phyloP scores from a whole-genome alignment of 2,329 filamentous ascomycete species.

The Epichloe gansuensis region DNA sequence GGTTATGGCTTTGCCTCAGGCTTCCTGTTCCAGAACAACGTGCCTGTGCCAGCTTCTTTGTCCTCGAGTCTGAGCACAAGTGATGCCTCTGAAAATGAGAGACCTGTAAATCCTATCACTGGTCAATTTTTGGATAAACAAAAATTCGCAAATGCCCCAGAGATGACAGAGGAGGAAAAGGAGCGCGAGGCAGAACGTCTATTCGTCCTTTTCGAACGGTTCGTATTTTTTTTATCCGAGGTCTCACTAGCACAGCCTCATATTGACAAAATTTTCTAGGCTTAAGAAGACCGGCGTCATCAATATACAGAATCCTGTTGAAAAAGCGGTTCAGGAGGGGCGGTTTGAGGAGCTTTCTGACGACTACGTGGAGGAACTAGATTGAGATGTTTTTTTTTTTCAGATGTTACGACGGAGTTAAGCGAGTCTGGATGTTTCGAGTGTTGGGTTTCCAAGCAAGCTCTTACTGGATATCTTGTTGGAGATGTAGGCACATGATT shows the following conservation, averaged over 20 bases:
- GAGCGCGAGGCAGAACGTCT: constrained; percentile 80
- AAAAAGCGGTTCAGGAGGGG: constrained; percentile 54
- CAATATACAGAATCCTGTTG: constrained; percentile 66
- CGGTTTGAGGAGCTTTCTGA: constrained; percentile 55
- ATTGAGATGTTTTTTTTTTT: constrained; percentile 15
- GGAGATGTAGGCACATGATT: too few species aligned
- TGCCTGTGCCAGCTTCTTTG: constrained; percentile 58
- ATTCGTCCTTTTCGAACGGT: constrained; percentile 85
- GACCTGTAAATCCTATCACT: constrained; percentile 67
- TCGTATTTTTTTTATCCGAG: neutral
- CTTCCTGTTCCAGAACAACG: constrained; percentile 73
- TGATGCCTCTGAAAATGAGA: constrained; percentile 17
- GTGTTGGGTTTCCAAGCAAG: too few species aligned
- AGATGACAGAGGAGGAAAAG: constrained; percentile 87
- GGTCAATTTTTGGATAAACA: constrained; percentile 68
- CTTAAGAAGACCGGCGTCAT: constrained; percentile 65
- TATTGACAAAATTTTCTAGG: constrained; percentile 16
- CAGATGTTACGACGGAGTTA: too few species aligned
- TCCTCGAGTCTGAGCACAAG: constrained; percentile 30
- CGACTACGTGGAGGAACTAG: constrained; percentile 33
- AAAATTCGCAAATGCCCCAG: constrained; percentile 41
- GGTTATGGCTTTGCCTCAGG: constrained; percentile 91
- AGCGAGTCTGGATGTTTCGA: too few species aligned
- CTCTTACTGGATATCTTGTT: too few species aligned
- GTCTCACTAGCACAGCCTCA: constrained; percentile 8